phyloP scores from a whole-genome alignment of 495 filamentous ascomycete species.

The Penicillium bovifimosum region DNA sequence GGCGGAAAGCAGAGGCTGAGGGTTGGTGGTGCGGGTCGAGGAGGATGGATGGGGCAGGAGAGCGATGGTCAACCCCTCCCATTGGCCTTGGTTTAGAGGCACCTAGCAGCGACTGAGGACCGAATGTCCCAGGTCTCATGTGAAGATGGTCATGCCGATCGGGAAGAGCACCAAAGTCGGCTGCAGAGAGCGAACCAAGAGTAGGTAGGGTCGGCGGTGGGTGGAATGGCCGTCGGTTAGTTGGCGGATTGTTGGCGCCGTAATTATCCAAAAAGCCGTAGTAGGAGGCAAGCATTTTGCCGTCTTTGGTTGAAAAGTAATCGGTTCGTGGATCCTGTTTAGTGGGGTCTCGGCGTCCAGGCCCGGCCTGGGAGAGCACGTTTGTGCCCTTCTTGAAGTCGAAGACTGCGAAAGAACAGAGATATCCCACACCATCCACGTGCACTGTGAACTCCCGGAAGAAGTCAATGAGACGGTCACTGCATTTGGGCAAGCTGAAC shows the following conservation, averaged over 20 bases:
- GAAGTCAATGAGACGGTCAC: constrained; percentile 92
- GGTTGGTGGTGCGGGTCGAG: constrained; percentile 87
- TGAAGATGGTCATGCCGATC: constrained; percentile 44
- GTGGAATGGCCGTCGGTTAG: constrained; percentile 52
- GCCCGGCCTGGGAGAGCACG: constrained; percentile 41
- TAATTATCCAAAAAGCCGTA: constrained; percentile 93
- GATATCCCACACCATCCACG: constrained; percentile 90
- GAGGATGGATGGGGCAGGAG: constrained; percentile 59
- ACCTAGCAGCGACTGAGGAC: constrained; percentile 28
- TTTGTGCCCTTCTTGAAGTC: constrained; percentile 83
- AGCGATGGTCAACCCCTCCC: constrained; percentile 25
- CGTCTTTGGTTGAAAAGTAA: constrained; percentile 90
- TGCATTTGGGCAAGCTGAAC: constrained; percentile 80
- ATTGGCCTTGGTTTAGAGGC: constrained; percentile 27
- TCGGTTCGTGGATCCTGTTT: constrained; percentile 70
- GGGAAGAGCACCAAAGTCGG: constrained; percentile 42
- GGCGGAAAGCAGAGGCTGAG: constrained; percentile 48
- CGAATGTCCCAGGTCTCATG: constrained; percentile 25
- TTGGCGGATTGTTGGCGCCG: constrained; percentile 57
- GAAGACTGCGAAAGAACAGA: constrained; percentile 97
- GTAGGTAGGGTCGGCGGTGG: constrained; percentile 75
- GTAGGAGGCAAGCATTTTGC: constrained; percentile 95
- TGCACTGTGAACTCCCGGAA: constrained; percentile 97
- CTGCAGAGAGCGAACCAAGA: constrained; percentile 56
- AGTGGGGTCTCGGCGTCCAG: constrained; percentile 22